These are phyloP conservation scores for Chlorociboria aeruginascens DNA, from an alignment of 495 filamentous ascomycete species.

Conservation along the genomic window DNA sequence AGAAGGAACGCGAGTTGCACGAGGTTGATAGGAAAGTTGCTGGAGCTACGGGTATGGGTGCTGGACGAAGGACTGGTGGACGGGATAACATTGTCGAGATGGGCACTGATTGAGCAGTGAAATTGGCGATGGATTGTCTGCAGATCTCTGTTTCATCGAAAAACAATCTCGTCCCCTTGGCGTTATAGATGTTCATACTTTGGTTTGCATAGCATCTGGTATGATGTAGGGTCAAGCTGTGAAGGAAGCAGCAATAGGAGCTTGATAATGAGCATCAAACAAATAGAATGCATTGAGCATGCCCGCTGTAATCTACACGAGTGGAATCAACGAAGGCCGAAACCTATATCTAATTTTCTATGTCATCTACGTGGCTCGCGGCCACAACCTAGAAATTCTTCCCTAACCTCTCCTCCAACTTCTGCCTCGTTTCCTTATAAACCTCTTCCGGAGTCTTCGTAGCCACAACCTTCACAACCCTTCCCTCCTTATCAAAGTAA, in stretches of 20 bases:
- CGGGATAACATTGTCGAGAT: conserved; percentile 18
- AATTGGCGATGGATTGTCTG: background rate
- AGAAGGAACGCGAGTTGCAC: conserved; percentile 47
- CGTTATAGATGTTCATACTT: conserved; percentile 15
- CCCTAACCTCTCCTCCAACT: conserved; percentile 16
- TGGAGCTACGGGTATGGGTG: conserved; percentile 26
- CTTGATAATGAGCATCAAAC: conserved; percentile 1
- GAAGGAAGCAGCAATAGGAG: background rate
- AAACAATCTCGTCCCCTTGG: conserved; percentile 6
- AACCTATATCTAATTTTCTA: background rate
- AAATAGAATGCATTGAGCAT: conserved; percentile 11
- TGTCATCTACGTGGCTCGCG: background rate
- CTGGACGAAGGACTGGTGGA: conserved; percentile 18
- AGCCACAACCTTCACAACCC: conserved; percentile 68
- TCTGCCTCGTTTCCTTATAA: conserved; percentile 49
- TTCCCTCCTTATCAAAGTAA: conserved; percentile 61
- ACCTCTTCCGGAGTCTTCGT: conserved; percentile 59
- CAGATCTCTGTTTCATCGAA: background rate
- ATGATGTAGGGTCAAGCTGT: conserved; percentile 12
- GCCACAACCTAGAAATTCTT: conserved; percentile 14
- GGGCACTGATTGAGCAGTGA: conserved; percentile 19
- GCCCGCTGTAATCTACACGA: conserved; percentile 4
- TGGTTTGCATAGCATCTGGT: conserved; percentile 19
- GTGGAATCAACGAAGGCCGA: background rate
- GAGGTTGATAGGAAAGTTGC: conserved; percentile 45